Base-by-base conservation (phyloP, 306 rosid species). In the Corylus americana region DNA sequence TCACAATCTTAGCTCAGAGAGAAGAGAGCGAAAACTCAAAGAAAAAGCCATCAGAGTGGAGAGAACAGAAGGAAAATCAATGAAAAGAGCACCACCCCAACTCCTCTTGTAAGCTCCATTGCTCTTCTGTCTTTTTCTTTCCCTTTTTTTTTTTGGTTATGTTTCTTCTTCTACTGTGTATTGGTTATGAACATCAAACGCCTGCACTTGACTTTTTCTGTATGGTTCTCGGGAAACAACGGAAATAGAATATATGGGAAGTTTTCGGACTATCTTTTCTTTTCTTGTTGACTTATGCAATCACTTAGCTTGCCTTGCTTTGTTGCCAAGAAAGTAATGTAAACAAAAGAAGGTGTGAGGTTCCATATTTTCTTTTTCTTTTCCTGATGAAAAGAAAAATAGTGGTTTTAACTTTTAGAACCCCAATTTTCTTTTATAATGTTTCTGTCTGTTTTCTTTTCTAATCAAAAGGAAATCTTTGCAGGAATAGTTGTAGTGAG, bases 401-500 rank as follows among this genome's bases (percentile, higher is more conserved):
- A 49, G 58, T 51, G 31, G 8, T 72, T 42, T 10, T n/a, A n/a
- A n/a, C n/a, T n/a, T n/a, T n/a, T 12, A 17, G 55, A 55, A 75
- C 54, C 11, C 37, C 75, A 74, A 31, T 2, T 73, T 51, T 27
- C 66, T 7, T 20, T 57, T 4, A n/a, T 67, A 12, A 63, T 73
- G 47, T 72, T 75, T 79, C 47, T 35, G 18, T 67, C 58, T 20
- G 29, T 39, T 77, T 50, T 64, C 31, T 20, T 20, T 74, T 70
- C 16, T 62, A 63, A 50, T 4, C 58, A 55, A 22, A 18, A 59
- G 64, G 45, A 35, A 53, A 7, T n/a, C 75, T n/a, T 67, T 48
- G 78, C 77, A 83, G 74, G 70, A 67, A 20, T 61, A 58, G 70
- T 69, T 54, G 76, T 13, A 74, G 53, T 71, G 87, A 76, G 22